Evolutionary conservation across 352 stramenopile genomes (phyloP).

Genomic region (Phytophthora nicotianae): DNA sequence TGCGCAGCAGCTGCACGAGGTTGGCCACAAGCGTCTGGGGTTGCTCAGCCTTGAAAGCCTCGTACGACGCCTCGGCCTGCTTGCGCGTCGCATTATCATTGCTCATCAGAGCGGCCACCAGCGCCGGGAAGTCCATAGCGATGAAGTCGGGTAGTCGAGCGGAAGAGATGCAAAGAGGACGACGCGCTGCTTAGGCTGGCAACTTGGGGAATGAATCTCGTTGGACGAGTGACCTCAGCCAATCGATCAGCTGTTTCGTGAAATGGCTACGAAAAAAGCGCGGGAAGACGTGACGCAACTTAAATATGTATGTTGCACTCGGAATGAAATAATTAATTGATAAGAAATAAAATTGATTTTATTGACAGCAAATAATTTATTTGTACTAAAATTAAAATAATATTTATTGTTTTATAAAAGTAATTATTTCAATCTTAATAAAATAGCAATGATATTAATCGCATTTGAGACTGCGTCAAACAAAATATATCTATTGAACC

Average conservation of each 20-base stretch:
- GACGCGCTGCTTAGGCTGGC: slow-evolving; percentile 7
- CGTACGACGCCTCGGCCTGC: slow-evolving; percentile 79
- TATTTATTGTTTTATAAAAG: too few species aligned
- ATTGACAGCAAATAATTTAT: too few species aligned
- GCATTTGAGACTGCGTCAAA: slow-evolving; percentile 1
- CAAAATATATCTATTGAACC: slow-evolving; percentile 5
- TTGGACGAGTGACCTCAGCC: slow-evolving; percentile 16
- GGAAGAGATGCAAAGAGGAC: not conserved
- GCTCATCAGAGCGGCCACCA: slow-evolving; percentile 78
- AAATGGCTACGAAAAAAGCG: slow-evolving; percentile 30
- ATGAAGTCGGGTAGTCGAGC: not conserved
- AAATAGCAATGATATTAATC: too few species aligned
- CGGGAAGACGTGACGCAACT: slow-evolving; percentile 6
- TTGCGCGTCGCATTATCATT: slow-evolving; percentile 77
- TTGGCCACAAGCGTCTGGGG: slow-evolving; percentile 66
- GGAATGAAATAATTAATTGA: too few species aligned
- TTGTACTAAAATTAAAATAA: too few species aligned
- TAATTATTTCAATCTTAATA: too few species aligned
- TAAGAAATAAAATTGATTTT: too few species aligned
- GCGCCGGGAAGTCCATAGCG: slow-evolving; percentile 73
- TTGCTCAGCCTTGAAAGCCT: slow-evolving; percentile 66
- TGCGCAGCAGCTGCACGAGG: slow-evolving; percentile 71
- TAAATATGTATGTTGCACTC: not conserved
- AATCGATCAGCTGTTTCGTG: slow-evolving; percentile 35
- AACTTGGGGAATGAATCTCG: slow-evolving; percentile 29